A percentile compares a stretch with the other conserved stretches of the same genome.
Evolutionary conservation across 1,284 basidiomycete genomes (phyloP).

Genomic region (Naganishia cerealis): DNA sequence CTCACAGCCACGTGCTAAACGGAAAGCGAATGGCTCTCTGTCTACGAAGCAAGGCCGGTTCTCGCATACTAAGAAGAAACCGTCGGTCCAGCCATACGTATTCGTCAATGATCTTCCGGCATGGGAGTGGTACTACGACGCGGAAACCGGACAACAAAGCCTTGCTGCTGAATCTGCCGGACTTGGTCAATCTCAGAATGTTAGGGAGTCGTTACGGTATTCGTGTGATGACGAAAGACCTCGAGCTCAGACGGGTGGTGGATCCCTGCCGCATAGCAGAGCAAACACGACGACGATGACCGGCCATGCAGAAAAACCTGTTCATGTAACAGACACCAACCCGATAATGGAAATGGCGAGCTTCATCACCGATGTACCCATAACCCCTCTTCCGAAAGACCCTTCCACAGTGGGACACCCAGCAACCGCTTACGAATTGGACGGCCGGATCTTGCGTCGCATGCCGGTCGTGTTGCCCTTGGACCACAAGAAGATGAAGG

Average conservation of each 20-base stretch:
- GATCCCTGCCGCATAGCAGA: neutral
- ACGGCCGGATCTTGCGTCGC: slow-evolving; percentile 4
- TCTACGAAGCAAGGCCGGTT: neutral
- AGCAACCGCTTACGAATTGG: neutral
- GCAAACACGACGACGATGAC: neutral
- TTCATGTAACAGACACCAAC: neutral
- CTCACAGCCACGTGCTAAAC: neutral
- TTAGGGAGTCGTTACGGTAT: slow-evolving; percentile 1
- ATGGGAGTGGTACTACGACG: slow-evolving; percentile 17
- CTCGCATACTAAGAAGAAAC: neutral
- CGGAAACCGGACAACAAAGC: neutral
- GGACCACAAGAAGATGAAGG: slow-evolving; percentile 7
- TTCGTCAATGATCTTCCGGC: slow-evolving; percentile 19
- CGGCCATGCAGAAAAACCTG: neutral
- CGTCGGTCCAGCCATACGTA: neutral
- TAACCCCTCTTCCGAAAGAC: neutral
- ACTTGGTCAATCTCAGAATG: neutral
- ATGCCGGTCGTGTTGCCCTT: slow-evolving; percentile 21
- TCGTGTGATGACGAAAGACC: neutral
- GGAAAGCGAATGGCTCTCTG: neutral
- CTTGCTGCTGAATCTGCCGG: neutral
- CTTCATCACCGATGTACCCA: slow-evolving; percentile 10
- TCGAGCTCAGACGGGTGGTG: neutral
- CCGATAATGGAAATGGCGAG: slow-evolving; percentile 4
- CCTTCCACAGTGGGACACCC: neutral